These are phyloP conservation scores for Amanita rimosa DNA, from an alignment of 768 basidiomycete genomes.

Conservation along the genomic window DNA sequence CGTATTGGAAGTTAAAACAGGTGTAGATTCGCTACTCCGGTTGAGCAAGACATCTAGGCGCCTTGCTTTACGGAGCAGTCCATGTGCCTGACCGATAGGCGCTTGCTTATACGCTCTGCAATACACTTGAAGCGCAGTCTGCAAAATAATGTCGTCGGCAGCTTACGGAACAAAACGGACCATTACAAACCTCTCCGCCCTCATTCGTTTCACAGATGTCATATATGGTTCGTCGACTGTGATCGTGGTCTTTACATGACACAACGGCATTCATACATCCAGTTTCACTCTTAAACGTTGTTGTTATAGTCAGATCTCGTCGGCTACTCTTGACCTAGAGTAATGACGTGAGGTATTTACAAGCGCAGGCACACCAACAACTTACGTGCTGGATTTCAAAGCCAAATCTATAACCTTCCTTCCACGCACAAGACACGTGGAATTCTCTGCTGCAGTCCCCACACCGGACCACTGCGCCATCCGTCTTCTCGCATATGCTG, in stretches of 20 bases:
- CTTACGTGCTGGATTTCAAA: slow-evolving; percentile 85
- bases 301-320: slow-evolving; percentile 50
- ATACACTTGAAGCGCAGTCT: slow-evolving; percentile 90
- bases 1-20: slow-evolving; percentile 10
- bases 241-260: slow-evolving; percentile 70
- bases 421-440: slow-evolving; percentile 90
- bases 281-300: slow-evolving; percentile 67
- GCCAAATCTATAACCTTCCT: slow-evolving; percentile 71
- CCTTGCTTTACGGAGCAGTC: slow-evolving; percentile 79
- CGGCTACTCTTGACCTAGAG: slow-evolving; percentile 66
- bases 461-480: slow-evolving; percentile 80
- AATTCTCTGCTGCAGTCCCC: slow-evolving; percentile 71
- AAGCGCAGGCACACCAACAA: slow-evolving; percentile 2
- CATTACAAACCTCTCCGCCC: slow-evolving; percentile 53
- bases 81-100: slow-evolving; percentile 60
- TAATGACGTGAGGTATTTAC: not conserved
- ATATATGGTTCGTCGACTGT: slow-evolving; percentile 54
- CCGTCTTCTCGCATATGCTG: slow-evolving; percentile 53
- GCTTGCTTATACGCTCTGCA: slow-evolving; percentile 79
- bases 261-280: slow-evolving; percentile 74
- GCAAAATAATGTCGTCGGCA: slow-evolving; percentile 5
- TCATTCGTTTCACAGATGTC: slow-evolving; percentile 83
- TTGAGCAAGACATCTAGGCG: slow-evolving; percentile 63
- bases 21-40: slow-evolving; percentile 16
- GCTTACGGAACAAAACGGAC: not conserved